These are phyloP conservation scores for Leishmania tarentolae DNA, from an alignment of 208 protist genomes.

Conservation along the genomic window DNA sequence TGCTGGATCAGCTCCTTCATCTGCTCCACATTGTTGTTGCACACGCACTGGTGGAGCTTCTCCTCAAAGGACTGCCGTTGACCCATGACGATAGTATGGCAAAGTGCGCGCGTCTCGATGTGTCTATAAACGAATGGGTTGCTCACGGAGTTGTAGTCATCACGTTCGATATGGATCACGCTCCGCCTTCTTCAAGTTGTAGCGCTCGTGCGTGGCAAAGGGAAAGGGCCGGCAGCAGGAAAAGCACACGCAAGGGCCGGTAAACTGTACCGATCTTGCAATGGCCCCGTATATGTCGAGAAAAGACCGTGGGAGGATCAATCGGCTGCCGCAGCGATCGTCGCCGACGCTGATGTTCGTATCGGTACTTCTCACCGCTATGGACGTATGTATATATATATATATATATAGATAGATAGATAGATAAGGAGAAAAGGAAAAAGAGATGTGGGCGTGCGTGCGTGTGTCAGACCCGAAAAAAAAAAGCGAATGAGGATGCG, in stretches of 20 bases:
- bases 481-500: background rate
- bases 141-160: background rate
- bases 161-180: background rate
- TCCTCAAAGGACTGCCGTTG: constrained; percentile 51
- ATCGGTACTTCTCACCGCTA: background rate
- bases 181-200: background rate
- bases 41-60: constrained; percentile 57
- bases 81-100: constrained; percentile 40
- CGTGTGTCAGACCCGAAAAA: background rate
- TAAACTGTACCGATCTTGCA: background rate
- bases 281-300: background rate
- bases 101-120: background rate
- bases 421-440: background rate
- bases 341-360: background rate
- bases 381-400: background rate
- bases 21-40: constrained; percentile 50
- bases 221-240: background rate
- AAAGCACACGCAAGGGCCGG: background rate
- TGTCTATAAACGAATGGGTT: background rate
- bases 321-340: background rate
- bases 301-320: background rate
- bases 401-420: too few relatives aligned
- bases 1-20: constrained; percentile 43
- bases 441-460: background rate
- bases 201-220: background rate